Evolutionary conservation across 2,329 filamentous ascomycete species (phyloP).

Genomic region (Grosmannia penicillata): DNA sequence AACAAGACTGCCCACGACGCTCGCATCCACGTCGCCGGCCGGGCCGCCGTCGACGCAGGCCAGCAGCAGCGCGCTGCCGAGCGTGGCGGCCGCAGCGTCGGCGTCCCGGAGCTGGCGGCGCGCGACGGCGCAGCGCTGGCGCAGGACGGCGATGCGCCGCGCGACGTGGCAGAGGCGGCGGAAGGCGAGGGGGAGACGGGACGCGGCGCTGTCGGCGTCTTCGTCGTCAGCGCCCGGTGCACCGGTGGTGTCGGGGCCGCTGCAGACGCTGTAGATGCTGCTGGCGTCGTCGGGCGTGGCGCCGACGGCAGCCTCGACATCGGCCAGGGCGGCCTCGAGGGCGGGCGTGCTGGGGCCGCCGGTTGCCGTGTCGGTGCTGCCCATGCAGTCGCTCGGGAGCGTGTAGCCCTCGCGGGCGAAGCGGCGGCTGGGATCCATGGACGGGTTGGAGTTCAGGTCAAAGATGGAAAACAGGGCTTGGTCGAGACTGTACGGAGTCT

Average conservation of each 20-base stretch:
- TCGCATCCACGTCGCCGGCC: too few species aligned
- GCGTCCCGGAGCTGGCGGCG: not conserved
- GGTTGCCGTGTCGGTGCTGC: too few species aligned
- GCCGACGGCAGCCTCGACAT: too few species aligned
- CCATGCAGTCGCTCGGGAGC: too few species aligned
- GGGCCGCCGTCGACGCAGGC: not conserved
- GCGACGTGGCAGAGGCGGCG: slow-evolving; percentile 2
- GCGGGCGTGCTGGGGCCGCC: too few species aligned
- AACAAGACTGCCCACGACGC: too few species aligned
- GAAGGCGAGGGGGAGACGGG: not conserved
- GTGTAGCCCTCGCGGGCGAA: too few species aligned
- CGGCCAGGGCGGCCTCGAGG: too few species aligned
- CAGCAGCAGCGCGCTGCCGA: not conserved
- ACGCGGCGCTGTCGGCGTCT: not conserved
- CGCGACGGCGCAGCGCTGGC: not conserved
- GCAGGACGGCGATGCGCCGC: slow-evolving; percentile 3
- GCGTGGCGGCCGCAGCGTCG: not conserved
- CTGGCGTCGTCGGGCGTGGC: not conserved
- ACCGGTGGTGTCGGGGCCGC: not conserved
- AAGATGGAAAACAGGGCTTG: too few species aligned
- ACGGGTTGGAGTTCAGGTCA: too few species aligned
- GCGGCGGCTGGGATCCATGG: too few species aligned
- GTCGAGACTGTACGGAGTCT: too few species aligned
- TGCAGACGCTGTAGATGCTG: slow-evolving; percentile 4
- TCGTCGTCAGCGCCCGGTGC: not conserved